phyloP scores from a whole-genome alignment of 495 filamentous ascomycete genomes.

The Penicillium paradoxum region DNA sequence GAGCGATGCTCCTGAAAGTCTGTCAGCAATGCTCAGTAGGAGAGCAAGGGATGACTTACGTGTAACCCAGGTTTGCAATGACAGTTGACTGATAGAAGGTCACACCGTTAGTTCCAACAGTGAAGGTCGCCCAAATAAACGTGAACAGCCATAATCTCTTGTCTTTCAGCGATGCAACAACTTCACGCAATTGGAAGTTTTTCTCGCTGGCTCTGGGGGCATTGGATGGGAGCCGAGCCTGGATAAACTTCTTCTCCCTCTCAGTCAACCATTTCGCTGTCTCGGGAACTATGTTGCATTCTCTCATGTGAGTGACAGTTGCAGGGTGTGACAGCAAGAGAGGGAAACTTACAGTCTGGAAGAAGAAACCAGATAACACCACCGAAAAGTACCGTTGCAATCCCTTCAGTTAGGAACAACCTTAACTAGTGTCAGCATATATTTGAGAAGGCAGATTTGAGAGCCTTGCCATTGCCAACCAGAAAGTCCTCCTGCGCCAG shows the following conservation, averaged over 20 bases:
- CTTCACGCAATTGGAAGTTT: conserved; percentile 30
- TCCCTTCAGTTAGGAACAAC: conserved; percentile 34
- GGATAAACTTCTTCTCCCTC: conserved; percentile 38
- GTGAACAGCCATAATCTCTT: conserved; percentile 25
- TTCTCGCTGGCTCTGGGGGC: conserved; percentile 31
- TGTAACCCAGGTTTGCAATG: conserved; percentile 40
- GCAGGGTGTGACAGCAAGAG: not conserved
- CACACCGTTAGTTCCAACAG: conserved; percentile 39
- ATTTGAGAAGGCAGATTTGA: not conserved
- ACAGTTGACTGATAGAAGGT: conserved; percentile 42
- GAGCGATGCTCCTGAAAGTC: conserved; percentile 27
- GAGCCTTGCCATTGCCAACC: conserved; percentile 33
- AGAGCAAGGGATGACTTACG: conserved; percentile 18
- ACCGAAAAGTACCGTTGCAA: conserved; percentile 33
- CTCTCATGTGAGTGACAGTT: not conserved
- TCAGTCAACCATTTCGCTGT: conserved; percentile 33
- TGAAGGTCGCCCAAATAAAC: conserved; percentile 37
- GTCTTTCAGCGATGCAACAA: conserved; percentile 30
- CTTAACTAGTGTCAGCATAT: conserved; percentile 4
- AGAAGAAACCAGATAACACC: conserved; percentile 29
- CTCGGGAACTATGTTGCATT: conserved; percentile 15
- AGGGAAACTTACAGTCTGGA: conserved; percentile 25
- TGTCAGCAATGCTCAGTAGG: not conserved
- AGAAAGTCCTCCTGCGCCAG: conserved; percentile 25
- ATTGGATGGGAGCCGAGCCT: conserved; percentile 36